Conservation (phyloP, 2,329 filamentous ascomycete genomes). For the Calycina herbarum region DNA sequence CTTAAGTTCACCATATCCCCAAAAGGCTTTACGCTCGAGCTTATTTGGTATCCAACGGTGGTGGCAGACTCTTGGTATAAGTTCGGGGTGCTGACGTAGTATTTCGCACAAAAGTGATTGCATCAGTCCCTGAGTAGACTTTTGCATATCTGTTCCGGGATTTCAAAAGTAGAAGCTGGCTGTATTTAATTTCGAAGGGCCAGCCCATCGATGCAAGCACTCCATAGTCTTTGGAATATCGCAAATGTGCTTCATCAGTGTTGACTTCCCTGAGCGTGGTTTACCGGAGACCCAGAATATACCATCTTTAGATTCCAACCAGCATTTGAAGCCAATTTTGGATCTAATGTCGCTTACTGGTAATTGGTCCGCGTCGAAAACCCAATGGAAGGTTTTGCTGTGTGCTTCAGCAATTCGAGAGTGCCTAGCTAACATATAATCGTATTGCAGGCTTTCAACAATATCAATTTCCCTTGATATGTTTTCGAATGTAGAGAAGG, state of each 20-base stretch:
- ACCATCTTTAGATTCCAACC: neutral
- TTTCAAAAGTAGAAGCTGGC: neutral
- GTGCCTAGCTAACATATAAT: neutral
- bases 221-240: neutral
- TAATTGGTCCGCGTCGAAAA: neutral
- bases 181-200: neutral
- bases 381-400: neutral
- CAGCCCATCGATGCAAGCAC: neutral
- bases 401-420: neutral
- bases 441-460: neutral
- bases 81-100: neutral
- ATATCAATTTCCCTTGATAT: neutral
- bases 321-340: neutral
- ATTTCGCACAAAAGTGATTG: neutral
- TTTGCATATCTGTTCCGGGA: slow-evolving; percentile 1
- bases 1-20: neutral
- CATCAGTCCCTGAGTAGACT: neutral
- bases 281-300: neutral
- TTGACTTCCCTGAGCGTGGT: slow-evolving; percentile 1
- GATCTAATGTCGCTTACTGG: neutral
- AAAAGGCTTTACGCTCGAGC: neutral
- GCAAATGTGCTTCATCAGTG: neutral
- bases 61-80: neutral
- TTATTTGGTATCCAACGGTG: neutral
- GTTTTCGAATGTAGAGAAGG: neutral